These are phyloP conservation scores for Solanum hybrid DNA, from an alignment of 305 asterid genomes.

Conservation along the genomic window DNA sequence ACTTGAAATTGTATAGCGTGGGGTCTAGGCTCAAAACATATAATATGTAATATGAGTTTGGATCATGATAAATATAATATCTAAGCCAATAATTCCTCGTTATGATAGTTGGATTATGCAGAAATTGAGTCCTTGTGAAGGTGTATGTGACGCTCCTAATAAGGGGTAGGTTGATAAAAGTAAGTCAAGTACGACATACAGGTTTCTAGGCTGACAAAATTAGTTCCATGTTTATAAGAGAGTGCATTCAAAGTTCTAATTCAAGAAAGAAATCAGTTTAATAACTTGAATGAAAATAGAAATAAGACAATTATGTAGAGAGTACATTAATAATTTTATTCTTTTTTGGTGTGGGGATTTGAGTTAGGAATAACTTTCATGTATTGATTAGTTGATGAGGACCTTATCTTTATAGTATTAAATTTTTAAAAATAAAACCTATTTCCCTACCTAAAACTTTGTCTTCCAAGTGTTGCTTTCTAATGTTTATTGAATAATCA, in stretches of 20 bases:
- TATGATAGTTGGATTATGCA: neutral
- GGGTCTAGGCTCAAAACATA: neutral
- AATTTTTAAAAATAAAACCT: neutral
- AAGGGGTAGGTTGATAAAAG: neutral
- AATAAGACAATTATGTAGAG: neutral
- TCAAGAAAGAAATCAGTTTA: neutral
- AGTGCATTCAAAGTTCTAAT: neutral
- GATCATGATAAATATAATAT: neutral
- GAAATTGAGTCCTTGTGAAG: neutral
- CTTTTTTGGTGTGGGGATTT: neutral
- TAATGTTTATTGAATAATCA: neutral
- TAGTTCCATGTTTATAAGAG: neutral
- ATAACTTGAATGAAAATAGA: neutral
- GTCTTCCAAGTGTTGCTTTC: neutral
- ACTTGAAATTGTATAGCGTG: neutral
- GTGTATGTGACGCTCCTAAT: neutral
- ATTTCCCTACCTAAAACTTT: neutral
- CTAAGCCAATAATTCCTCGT: neutral
- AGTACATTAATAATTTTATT: neutral
- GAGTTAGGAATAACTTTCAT: neutral
- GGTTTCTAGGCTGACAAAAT: neutral
- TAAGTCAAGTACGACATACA: neutral
- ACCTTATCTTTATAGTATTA: neutral
- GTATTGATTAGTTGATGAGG: neutral
- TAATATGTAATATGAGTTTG: neutral